Base-by-base conservation (phyloP, 768 basidiomycete species). In the Imleria badia region DNA sequence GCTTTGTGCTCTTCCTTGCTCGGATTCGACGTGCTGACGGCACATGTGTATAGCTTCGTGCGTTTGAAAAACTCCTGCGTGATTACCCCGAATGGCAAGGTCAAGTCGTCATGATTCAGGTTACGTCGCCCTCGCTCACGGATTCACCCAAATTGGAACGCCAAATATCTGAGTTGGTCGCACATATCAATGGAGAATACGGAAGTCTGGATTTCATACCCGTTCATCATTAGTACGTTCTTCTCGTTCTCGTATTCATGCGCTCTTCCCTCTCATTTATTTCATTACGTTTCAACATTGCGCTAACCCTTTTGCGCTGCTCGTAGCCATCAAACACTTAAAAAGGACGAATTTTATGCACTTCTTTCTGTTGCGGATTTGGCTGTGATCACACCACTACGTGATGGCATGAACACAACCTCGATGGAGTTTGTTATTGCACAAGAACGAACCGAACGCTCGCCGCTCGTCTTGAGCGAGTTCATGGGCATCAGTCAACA, bases 371-470 rank as follows among this genome's bases (percentile, higher is more conserved):
- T 92, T 5, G 95, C 96, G 7, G 95, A 98, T 68, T 80, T 98
- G 13, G 96, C 89, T 15, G 87, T 98, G 39, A 96, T 98, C 71
- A 98, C 96, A 0, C 93, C 94, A 1, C 79, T 98, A 8, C 84
- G 96, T 33, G 96, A 99, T 66, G 97, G 96, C 7, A 98, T 98
- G 97, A 99, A 99, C 78, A 98, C 96, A 14, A 97, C 95, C 0
- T 89, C 87, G 48, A 96, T 97, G 94, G 96, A 98, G 72, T 98
- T 95, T 71, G 89, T 96, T 29, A 89, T 98, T 57, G 94, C 94
- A 33, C 96, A 99, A 73, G 83, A 89, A 61, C 79, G 78, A 63
- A 89, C 91, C 48, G 87, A 88, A 67, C 85, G 84, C 72, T 86
- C 84, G 34, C 94, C 96, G 1, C 83, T 94, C 48, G 89, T 98